Evolutionary conservation across 192 early-diverging fungal genomes (phyloP), one percentile per base, ranked within the genome.

Genomic region (Linderina pennispora): DNA sequence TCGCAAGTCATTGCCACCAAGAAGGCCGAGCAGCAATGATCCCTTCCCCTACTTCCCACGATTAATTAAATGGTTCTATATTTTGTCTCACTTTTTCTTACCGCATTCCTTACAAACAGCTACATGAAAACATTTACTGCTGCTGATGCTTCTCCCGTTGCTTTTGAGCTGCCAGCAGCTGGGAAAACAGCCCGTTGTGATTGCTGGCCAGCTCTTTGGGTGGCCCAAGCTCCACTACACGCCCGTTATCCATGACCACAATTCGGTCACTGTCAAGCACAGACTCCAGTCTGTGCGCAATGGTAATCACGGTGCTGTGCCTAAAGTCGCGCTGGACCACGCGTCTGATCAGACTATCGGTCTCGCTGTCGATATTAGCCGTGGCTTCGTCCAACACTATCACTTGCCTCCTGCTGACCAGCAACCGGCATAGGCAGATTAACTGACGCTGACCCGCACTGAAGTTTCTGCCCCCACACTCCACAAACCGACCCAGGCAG

Each of bases 341-440:
- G 18, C 65, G 32, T 36, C 77, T 77, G 35, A 87, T 76, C 18
- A 57, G 60, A 7, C 36, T 53, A 43, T 84, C 80, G 2, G 65
- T 68, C 3, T 23, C 50, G 13, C 38, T 36, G 33, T 79, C 56
- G 11, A 76, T 36, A 17, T 38, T 57, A 9, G 71, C 53, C 16
- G 80, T 87, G 3, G 87, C 83, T 46, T 88, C 86, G 48, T 88
- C 86, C 50, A 87, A 48, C 15, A 88, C 53, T 3, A 88, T 48
- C 33, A 90, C 75, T 45, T 62, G 78, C 35, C 69, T 65, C 35
- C 78, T 60, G 49, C 74, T 83, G 37, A 91, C 62, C 53, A 94
- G 46, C 5, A 84, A 85, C 23, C 91, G 80, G 0, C 87, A 85
- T 5, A 93, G 63, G 28, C 83, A 86, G 23, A 92, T 62, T n/a